Percentiles rank a stretch among this genome's conserved stretches.
Evolutionary conservation across 768 basidiomycete species (phyloP).

Genomic region (Pleurotus platypus): DNA sequence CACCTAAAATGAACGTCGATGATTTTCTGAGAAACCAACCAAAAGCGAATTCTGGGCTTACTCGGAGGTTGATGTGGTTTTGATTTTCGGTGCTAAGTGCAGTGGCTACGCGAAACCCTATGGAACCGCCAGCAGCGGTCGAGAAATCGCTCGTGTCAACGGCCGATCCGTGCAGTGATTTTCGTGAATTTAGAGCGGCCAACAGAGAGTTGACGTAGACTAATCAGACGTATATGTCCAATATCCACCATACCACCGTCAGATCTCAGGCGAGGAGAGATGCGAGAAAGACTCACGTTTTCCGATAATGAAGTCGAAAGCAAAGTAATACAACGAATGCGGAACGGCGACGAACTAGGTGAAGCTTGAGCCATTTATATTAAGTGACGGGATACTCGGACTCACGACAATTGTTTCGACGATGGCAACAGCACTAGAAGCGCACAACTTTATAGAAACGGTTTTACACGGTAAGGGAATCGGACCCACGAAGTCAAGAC

Average conservation of each 20-base stretch:
- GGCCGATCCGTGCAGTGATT: slow-evolving; percentile 20
- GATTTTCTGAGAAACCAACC: background rate
- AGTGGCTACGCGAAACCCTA: slow-evolving; percentile 28
- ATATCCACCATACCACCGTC: background rate
- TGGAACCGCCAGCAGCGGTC: slow-evolving; percentile 24
- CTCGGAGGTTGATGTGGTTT: slow-evolving; percentile 9
- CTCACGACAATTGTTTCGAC: slow-evolving; percentile 32
- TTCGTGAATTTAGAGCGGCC: slow-evolving; percentile 41
- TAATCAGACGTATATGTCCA: slow-evolving; percentile 10
- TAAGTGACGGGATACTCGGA: background rate
- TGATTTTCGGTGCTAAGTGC: slow-evolving; percentile 19
- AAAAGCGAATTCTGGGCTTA: background rate
- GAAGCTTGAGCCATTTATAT: background rate
- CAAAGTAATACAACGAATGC: slow-evolving; percentile 41
- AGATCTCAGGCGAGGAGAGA: background rate
- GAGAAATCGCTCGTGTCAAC: slow-evolving; percentile 12
- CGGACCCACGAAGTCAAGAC: slow-evolving; percentile 43
- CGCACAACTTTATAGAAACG: background rate
- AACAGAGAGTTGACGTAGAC: slow-evolving; percentile 46
- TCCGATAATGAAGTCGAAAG: slow-evolving; percentile 49
- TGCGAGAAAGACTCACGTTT: slow-evolving; percentile 31
- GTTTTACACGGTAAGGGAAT: background rate
- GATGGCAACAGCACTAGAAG: slow-evolving; percentile 32
- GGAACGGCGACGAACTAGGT: slow-evolving; percentile 37
- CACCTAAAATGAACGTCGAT: background rate